Percentiles rank a stretch among this genome's conserved stretches.
Evolutionary conservation across 2,329 filamentous ascomycete genomes (phyloP).

Genomic region (Conoideocrella luteorostrata): DNA sequence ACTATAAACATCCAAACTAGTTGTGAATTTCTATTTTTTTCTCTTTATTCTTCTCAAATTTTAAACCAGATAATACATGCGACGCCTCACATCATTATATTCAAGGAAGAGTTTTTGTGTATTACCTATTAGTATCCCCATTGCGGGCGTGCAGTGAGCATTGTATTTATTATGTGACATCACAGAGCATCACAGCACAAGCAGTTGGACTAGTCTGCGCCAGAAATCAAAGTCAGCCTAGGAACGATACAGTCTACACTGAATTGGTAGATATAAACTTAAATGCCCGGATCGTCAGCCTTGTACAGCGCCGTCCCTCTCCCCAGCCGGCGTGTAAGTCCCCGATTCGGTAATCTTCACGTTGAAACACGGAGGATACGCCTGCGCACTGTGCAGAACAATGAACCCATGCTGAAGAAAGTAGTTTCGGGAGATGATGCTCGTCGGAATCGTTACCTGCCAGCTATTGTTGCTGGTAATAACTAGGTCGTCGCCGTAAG

Average conservation of each 20-base stretch:
- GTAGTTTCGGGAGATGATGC: conserved; percentile 44
- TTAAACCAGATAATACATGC: too few species aligned
- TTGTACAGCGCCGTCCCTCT: conserved; percentile 31
- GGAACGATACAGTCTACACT: conserved; percentile 24
- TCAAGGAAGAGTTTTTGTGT: too few species aligned
- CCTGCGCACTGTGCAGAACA: conserved; percentile 45
- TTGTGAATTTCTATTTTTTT: too few species aligned
- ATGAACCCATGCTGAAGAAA: conserved; percentile 51
- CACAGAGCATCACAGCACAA: too few species aligned
- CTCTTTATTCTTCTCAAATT: too few species aligned
- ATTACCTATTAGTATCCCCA: too few species aligned
- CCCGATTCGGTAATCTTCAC: conserved; percentile 38
- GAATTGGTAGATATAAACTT: conserved; percentile 27
- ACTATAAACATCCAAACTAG: too few species aligned
- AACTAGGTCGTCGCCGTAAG: conserved; percentile 37
- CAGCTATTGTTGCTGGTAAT: conserved; percentile 45
- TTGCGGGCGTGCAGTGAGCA: too few species aligned
- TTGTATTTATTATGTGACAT: too few species aligned
- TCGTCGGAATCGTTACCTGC: conserved; percentile 41
- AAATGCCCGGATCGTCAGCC: conserved; percentile 26
- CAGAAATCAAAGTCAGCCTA: conserved; percentile 22
- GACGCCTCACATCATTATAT: too few species aligned
- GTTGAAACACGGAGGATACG: conserved; percentile 48
- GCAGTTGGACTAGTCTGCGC: conserved; percentile 11
- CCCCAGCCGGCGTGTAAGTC: conserved; percentile 23